phyloP scores from a whole-genome alignment of 2,329 filamentous ascomycete species.

The Emericellopsis atlantica region DNA sequence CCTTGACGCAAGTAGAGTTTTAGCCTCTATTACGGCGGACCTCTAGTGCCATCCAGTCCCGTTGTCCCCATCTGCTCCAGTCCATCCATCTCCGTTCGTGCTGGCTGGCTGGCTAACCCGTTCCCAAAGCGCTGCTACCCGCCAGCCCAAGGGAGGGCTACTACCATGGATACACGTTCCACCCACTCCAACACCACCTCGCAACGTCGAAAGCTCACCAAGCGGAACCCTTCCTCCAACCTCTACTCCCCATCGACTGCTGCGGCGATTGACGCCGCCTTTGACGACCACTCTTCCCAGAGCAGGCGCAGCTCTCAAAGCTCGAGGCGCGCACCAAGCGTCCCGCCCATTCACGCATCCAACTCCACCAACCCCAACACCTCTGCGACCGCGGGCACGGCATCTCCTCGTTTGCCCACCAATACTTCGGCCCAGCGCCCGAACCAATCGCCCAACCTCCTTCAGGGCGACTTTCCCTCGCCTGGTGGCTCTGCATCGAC shows the following conservation, averaged over 20 bases:
- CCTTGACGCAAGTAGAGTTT: not conserved
- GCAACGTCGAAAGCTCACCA: conserved; percentile 48
- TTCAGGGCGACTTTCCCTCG: conserved; percentile 31
- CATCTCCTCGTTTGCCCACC: conserved; percentile 29
- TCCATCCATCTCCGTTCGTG: too few species aligned
- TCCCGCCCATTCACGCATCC: conserved; percentile 35
- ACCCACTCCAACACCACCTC: conserved; percentile 27
- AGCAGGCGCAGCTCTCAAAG: conserved; percentile 53
- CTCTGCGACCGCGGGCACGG: conserved; percentile 17
- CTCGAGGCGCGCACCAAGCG: conserved; percentile 47
- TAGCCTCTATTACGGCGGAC: not conserved
- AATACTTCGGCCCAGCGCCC: conserved; percentile 19
- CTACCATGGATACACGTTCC: conserved; percentile 34
- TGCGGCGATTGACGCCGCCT: conserved; percentile 34
- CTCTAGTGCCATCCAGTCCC: not conserved
- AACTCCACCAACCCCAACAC: conserved; percentile 36
- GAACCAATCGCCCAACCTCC: conserved; percentile 32
- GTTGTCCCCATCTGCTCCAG: conserved; percentile 2
- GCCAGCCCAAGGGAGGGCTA: conserved; percentile 6
- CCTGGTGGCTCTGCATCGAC: not conserved
- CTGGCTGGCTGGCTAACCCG: too few species aligned
- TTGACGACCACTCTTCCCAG: conserved; percentile 44
- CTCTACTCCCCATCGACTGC: conserved; percentile 30
- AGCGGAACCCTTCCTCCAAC: conserved; percentile 42
- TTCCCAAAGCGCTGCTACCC: too few species aligned